These are phyloP conservation scores for Auxenochlorella protothecoides DNA, from an alignment of 139 green algal species.

Conservation along the genomic window DNA sequence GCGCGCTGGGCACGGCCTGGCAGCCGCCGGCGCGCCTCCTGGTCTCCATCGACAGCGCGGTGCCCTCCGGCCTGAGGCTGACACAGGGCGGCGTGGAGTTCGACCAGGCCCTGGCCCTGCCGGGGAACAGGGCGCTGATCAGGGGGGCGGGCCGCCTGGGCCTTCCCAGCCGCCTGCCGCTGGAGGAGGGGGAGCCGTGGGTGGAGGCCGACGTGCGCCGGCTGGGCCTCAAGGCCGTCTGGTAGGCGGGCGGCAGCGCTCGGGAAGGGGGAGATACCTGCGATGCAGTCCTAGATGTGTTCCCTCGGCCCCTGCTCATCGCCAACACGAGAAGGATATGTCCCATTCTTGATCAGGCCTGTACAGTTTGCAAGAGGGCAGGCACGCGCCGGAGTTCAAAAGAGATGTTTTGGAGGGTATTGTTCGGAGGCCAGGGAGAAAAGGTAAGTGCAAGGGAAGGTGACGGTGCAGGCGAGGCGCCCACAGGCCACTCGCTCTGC, in stretches of 20 bases:
- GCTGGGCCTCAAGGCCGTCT: slow-evolving; percentile 27
- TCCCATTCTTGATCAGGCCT: neutral
- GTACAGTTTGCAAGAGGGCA: no score
- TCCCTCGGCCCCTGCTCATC: neutral
- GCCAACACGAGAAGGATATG: neutral
- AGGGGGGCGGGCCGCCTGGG: slow-evolving; percentile 2
- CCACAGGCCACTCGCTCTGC: no score
- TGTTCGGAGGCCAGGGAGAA: no score
- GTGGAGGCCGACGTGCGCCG: slow-evolving; percentile 19
- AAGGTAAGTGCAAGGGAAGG: no score
- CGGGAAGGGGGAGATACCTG: no score
- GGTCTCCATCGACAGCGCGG: slow-evolving; percentile 16
- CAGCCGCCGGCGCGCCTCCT: slow-evolving; percentile 20
- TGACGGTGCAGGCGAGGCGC: no score
- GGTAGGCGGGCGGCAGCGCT: slow-evolving; percentile 3
- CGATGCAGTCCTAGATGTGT: neutral
- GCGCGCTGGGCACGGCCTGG: slow-evolving; percentile 3
- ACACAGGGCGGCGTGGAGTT: slow-evolving; percentile 15
- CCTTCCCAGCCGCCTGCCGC: slow-evolving; percentile 25
- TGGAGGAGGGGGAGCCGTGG: slow-evolving; percentile 20
- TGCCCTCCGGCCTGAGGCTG: slow-evolving; percentile 10
- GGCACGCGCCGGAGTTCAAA: no score
- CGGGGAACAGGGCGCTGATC: neutral
- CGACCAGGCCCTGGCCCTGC: neutral
- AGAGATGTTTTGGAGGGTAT: no score